Evolutionary conservation across 176 grass and related monocot species (phyloP).

Genomic region (Echinochloa phyllopogon): DNA sequence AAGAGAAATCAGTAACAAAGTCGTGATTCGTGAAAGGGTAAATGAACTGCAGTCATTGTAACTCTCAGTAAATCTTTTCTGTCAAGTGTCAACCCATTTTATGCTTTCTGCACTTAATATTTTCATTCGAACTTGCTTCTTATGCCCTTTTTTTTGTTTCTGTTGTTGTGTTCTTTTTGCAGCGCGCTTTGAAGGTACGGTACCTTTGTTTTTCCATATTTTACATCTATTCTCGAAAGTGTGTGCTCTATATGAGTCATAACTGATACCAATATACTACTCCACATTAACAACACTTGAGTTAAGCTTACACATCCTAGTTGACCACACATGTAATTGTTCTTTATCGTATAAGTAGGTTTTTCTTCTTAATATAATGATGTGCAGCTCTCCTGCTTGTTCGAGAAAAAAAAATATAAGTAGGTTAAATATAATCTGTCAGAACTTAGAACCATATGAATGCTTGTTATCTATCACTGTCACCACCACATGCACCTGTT

Average conservation of each 20-base stretch:
- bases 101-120: slow-evolving; percentile 11
- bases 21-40: not conserved
- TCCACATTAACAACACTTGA: slow-evolving; percentile 28
- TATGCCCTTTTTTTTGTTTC: slow-evolving; percentile 47
- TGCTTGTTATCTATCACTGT: not conserved
- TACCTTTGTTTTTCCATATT: slow-evolving; percentile 28
- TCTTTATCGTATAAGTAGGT: not conserved
- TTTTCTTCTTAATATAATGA: too few species aligned
- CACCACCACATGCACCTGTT: not conserved
- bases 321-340: not conserved
- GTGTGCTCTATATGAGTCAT: not conserved
- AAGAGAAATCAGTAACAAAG: not conserved
- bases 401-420: too few species aligned
- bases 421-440: not conserved
- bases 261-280: not conserved
- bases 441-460: not conserved
- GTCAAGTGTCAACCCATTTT: not conserved
- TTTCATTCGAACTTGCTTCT: slow-evolving; percentile 24
- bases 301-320: not conserved
- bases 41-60: slow-evolving; percentile 12
- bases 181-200: slow-evolving; percentile 90
- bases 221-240: slow-evolving; percentile 16
- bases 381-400: too few species aligned
- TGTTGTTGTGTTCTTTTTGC: slow-evolving; percentile 51
- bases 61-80: slow-evolving; percentile 1